phyloP scores from a whole-genome alignment of 805 yeast species.

The Candida ponderosae region DNA sequence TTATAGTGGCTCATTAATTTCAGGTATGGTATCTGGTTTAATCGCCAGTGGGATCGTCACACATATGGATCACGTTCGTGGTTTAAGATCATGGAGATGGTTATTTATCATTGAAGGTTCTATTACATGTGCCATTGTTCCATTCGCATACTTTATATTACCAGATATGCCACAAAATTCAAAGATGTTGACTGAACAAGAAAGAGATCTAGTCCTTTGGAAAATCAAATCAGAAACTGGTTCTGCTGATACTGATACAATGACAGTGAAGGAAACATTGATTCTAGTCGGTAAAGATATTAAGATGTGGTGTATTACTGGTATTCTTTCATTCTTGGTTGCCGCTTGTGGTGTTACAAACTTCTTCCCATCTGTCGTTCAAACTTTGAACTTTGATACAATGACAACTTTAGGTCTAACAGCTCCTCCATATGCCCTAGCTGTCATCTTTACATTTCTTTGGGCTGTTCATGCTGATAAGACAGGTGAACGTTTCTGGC shows the following conservation, averaged over 20 bases:
- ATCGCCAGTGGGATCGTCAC: conserved; percentile 47
- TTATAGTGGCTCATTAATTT: conserved; percentile 38
- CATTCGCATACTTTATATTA: conserved; percentile 36
- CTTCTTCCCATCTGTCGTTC: conserved; percentile 54
- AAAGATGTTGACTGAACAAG: conserved; percentile 35
- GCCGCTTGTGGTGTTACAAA: conserved; percentile 57
- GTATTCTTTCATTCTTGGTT: conserved; percentile 34
- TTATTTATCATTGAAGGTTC: conserved; percentile 50
- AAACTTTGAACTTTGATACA: conserved; percentile 42
- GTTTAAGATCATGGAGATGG: conserved; percentile 46
- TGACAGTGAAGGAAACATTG: conserved; percentile 22
- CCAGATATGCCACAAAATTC: conserved; percentile 50
- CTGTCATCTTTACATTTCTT: conserved; percentile 40
- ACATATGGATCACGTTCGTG: conserved; percentile 16
- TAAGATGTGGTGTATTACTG: conserved; percentile 41
- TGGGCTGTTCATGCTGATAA: conserved; percentile 52
- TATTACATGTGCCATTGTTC: conserved; percentile 40
- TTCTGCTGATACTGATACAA: conserved; percentile 18
- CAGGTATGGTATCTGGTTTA: conserved; percentile 49
- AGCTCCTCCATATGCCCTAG: conserved; percentile 50
- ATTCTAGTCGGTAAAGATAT: conserved; percentile 29
- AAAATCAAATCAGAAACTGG: conserved; percentile 19
- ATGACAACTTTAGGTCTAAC: conserved; percentile 47
- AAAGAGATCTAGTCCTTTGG: conserved; percentile 27
- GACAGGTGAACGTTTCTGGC: conserved; percentile 47